phyloP scores from a whole-genome alignment of 1,284 basidiomycete species.

The Mycena citricolor region DNA sequence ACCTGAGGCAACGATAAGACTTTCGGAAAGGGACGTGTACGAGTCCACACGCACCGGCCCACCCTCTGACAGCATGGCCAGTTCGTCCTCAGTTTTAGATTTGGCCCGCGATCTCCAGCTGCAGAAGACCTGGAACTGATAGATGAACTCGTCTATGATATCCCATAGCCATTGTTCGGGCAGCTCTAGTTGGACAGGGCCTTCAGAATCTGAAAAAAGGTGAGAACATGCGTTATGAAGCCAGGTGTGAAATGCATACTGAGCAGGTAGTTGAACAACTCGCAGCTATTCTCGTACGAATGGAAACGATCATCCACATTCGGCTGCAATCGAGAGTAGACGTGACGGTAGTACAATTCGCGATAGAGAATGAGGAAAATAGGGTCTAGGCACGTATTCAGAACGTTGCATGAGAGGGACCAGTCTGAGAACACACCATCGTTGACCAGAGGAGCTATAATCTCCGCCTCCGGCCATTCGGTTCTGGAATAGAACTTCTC shows the following conservation, averaged over 20 bases:
- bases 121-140: constrained; percentile 97
- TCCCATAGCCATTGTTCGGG: constrained; percentile 99
- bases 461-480: constrained; percentile 97
- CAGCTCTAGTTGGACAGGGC: constrained; percentile 87
- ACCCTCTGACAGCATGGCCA: constrained; percentile 77
- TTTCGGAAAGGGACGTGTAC: constrained; percentile 7
- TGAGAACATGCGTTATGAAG: constrained; percentile 8
- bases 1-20: no score
- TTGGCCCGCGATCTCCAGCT: constrained; percentile 87
- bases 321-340: constrained; percentile 93
- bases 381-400: constrained; percentile 56
- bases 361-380: constrained; percentile 96
- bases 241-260: constrained; percentile 33
- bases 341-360: constrained; percentile 92
- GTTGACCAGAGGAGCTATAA: constrained; percentile 91
- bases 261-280: constrained; percentile 90
- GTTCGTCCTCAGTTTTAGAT: constrained; percentile 88
- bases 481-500: constrained; percentile 93
- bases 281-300: constrained; percentile 98
- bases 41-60: constrained; percentile 52
- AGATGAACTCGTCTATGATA: constrained; percentile 99
- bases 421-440: constrained; percentile 65
- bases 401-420: constrained; percentile 2
- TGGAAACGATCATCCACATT: constrained; percentile 98
- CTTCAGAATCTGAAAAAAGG: constrained; percentile 78